These are phyloP conservation scores for Botrytis elliptica DNA, from an alignment of 2,329 filamentous ascomycete genomes.

Conservation along the genomic window DNA sequence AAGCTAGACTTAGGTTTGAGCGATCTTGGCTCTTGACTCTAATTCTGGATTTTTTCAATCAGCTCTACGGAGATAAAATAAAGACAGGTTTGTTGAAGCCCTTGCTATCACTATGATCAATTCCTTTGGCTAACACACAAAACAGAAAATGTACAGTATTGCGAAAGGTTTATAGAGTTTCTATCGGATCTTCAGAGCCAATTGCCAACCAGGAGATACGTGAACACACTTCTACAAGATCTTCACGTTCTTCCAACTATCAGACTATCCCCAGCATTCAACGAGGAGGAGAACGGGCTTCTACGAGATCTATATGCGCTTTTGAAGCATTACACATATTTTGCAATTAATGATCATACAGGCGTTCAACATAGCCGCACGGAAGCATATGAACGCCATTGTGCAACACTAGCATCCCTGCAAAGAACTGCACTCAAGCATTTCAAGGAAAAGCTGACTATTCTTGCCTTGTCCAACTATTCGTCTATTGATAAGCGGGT, in stretches of 20 bases:
- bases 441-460: conserved; percentile 87
- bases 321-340: conserved; percentile 83
- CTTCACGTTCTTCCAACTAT: conserved; percentile 79
- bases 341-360: conserved; percentile 88
- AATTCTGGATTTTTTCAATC: conserved; percentile 75
- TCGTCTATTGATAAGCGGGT: conserved; percentile 77
- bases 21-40: conserved; percentile 90
- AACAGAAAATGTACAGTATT: conserved; percentile 71
- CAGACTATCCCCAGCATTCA: conserved; percentile 74
- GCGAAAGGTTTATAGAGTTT: conserved; percentile 90
- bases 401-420: conserved; percentile 70
- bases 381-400: conserved; percentile 79
- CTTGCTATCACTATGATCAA: background rate
- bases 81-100: conserved; percentile 45
- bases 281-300: conserved; percentile 70
- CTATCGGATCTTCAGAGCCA: conserved; percentile 90
- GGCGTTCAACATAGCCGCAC: conserved; percentile 70
- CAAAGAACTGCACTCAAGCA: conserved; percentile 76
- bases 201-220: conserved; percentile 87
- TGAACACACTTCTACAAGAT: conserved; percentile 84
- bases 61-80: conserved; percentile 60
- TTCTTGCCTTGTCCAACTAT: conserved; percentile 89
- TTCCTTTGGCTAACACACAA: conserved; percentile 22
- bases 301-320: conserved; percentile 78
- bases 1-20: conserved; percentile 83